These are phyloP conservation scores for Abortiporus biennis DNA, from an alignment of 1,284 basidiomycete species.

Conservation along the genomic window DNA sequence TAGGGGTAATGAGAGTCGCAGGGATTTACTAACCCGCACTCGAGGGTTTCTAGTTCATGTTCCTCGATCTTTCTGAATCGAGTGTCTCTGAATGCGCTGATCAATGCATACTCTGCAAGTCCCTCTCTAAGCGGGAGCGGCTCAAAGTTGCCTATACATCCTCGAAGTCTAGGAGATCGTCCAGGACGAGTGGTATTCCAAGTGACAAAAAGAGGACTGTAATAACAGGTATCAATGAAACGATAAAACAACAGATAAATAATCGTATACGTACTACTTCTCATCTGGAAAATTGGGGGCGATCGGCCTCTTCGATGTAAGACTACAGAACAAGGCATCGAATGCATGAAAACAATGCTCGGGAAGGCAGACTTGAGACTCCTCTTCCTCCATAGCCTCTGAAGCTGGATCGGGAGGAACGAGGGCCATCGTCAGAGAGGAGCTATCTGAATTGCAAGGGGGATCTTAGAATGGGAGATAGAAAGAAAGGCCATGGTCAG, in stretches of 20 bases:
- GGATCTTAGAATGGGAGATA: background rate
- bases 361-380: conserved; percentile 46
- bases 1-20: conserved; percentile 5
- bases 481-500: background rate
- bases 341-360: conserved; percentile 79
- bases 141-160: conserved; percentile 95
- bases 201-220: conserved; percentile 92
- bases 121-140: conserved; percentile 73
- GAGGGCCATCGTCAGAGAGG: conserved; percentile 16
- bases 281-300: conserved; percentile 57
- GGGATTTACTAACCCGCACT: conserved; percentile 74
- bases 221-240: conserved; percentile 1
- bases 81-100: conserved; percentile 73
- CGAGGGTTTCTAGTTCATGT: conserved; percentile 72
- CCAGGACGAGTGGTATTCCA: conserved; percentile 79
- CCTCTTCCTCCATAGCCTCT: conserved; percentile 22
- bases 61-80: conserved; percentile 69
- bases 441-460: too few relatives aligned
- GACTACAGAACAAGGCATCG: conserved; percentile 69
- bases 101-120: conserved; percentile 84
- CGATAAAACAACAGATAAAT: background rate
- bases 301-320: conserved; percentile 49
- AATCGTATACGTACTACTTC: conserved; percentile 57
- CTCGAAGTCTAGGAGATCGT: conserved; percentile 65
- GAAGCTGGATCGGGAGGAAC: conserved; percentile 35